phyloP scores from a whole-genome alignment of 768 basidiomycete species.

The Phylloporus sp. region DNA sequence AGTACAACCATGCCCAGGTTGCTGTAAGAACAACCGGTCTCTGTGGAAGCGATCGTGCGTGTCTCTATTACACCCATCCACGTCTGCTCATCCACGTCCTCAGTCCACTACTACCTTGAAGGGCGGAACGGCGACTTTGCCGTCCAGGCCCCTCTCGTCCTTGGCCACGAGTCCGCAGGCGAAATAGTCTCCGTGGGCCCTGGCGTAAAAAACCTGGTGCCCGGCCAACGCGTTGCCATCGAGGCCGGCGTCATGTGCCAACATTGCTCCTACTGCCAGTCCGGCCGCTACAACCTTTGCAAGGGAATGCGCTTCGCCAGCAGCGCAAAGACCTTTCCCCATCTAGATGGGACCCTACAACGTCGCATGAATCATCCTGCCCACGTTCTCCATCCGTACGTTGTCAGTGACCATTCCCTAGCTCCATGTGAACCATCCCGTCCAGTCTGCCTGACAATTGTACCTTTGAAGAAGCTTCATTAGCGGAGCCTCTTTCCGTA shows the following conservation, averaged over 20 bases:
- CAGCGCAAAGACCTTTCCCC: constrained; percentile 88
- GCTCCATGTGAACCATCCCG: constrained; percentile 9
- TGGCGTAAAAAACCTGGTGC: constrained; percentile 55
- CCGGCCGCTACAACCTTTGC: constrained; percentile 92
- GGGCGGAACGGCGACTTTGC: constrained; percentile 93
- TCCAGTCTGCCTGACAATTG: constrained; percentile 69
- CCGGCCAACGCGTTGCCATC: constrained; percentile 89
- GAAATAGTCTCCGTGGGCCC: constrained; percentile 80
- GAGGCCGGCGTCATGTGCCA: constrained; percentile 91
- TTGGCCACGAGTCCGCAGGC: constrained; percentile 94
- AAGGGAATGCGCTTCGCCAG: constrained; percentile 84
- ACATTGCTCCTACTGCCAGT: constrained; percentile 61
- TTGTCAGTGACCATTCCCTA: constrained; percentile 13
- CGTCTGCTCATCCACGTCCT: constrained; percentile 2
- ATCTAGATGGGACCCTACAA: constrained; percentile 90
- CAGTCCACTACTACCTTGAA: constrained; percentile 89
- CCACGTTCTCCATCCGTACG: constrained; percentile 82
- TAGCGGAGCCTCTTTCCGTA: constrained; percentile 94
- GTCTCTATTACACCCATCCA: background rate
- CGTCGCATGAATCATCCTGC: constrained; percentile 86
- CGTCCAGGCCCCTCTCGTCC: constrained; percentile 78
- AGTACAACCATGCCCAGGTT: constrained; percentile 73
- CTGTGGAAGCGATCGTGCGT: constrained; percentile 81
- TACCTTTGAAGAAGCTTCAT: constrained; percentile 76
- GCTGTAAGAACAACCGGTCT: constrained; percentile 80